phyloP scores from a whole-genome alignment of 331 rosid genomes.

The Ulmus americana region DNA sequence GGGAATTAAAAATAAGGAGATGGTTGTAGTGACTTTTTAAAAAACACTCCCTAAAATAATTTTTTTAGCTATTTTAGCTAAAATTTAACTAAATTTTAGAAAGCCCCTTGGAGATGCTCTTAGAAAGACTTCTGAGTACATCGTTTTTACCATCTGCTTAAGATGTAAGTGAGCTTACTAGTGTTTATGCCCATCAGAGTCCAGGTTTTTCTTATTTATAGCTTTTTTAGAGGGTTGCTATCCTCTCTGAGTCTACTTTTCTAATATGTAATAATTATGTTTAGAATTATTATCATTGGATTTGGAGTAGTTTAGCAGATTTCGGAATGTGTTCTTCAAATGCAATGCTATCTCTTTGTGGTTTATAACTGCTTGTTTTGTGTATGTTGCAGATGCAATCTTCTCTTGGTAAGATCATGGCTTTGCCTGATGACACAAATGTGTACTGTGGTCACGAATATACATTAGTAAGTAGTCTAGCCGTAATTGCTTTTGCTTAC shows the following conservation, averaged over 20 bases:
- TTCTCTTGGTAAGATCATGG: slow-evolving; percentile 65
- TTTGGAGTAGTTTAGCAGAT: not conserved
- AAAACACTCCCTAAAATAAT: too few species aligned
- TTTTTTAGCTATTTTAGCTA: too few species aligned
- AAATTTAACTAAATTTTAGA: too few species aligned
- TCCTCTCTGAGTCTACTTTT: not conserved
- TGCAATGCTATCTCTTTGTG: slow-evolving; percentile 13
- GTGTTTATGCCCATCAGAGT: not conserved
- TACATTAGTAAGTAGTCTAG: slow-evolving; percentile 52
- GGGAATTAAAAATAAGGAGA: too few species aligned
- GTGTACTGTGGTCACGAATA: slow-evolving; percentile 84
- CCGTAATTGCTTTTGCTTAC: slow-evolving; percentile 6
- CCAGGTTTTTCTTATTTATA: not conserved
- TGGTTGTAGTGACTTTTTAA: too few species aligned
- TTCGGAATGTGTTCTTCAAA: not conserved
- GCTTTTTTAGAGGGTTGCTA: not conserved
- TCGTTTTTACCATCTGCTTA: not conserved
- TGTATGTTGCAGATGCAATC: slow-evolving; percentile 61
- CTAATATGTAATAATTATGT: not conserved
- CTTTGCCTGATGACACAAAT: slow-evolving; percentile 71
- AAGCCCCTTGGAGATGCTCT: not conserved
- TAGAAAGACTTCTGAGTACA: not conserved
- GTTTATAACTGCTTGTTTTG: slow-evolving; percentile 19
- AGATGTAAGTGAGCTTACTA: too few species aligned
- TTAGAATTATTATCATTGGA: not conserved